A percentile compares a stretch with the other conserved stretches of the same genome.
Conservation (phyloP, 2,329 filamentous ascomycete species). For the Penicillium sp. region DNA sequence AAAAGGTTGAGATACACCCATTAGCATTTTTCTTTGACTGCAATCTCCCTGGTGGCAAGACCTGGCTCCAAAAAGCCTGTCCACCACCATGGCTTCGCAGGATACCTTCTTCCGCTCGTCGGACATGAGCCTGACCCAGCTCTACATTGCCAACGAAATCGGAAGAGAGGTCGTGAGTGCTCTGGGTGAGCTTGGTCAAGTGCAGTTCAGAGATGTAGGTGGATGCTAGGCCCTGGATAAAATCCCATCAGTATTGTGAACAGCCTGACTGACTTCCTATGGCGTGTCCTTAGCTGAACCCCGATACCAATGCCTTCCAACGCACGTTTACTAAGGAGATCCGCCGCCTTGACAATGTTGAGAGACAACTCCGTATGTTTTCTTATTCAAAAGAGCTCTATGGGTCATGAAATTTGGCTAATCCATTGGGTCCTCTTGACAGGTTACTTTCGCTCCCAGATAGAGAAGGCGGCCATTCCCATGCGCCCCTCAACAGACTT, state of each 20-base stretch:
- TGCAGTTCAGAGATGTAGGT: conserved; percentile 95
- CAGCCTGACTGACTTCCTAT: conserved; percentile 18
- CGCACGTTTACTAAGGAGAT: conserved; percentile 98
- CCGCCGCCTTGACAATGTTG: conserved; percentile 93
- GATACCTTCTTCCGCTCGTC: conserved; percentile 99
- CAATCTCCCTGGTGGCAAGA: conserved; percentile 20
- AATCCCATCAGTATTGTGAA: neutral
- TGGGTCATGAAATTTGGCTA: neutral
- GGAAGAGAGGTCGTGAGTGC: conserved; percentile 96
- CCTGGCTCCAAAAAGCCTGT: conserved; percentile 21
- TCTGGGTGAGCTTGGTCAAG: conserved; percentile 89
- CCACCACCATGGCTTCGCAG: conserved; percentile 61
- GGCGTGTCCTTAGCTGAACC: conserved; percentile 69
- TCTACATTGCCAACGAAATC: conserved; percentile 99
- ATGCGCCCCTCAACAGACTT: conserved; percentile 92
- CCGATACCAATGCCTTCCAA: conserved; percentile 91
- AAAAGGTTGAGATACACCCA: neutral
- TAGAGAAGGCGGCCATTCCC: conserved; percentile 86
- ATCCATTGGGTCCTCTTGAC: neutral
- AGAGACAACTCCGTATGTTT: conserved; percentile 89
- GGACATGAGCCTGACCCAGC: conserved; percentile 99
- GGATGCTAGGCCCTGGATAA: neutral
- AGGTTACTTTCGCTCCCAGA: conserved; percentile 94
- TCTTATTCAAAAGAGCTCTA: too few relatives aligned
- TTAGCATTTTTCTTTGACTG: conserved; percentile 3